A percentile compares a stretch with the other conserved stretches of the same genome.
phyloP scores from a whole-genome alignment of 208 protist species.

The Tritrichomonas musculus region DNA sequence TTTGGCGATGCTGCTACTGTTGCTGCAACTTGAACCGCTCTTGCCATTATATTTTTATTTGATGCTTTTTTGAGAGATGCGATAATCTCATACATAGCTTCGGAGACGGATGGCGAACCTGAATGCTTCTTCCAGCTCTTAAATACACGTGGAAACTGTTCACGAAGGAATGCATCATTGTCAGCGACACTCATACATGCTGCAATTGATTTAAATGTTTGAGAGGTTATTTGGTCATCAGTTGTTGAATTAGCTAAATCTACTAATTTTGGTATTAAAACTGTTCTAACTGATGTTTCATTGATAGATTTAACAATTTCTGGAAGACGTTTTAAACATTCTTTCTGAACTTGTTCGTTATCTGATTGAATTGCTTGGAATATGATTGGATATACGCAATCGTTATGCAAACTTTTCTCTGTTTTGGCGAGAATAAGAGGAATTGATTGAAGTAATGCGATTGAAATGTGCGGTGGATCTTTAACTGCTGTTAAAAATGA shows the following conservation, averaged over 20 bases:
- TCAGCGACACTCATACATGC: background rate
- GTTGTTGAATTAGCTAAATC: background rate
- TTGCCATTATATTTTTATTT: background rate
- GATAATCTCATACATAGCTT: background rate
- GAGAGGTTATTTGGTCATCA: background rate
- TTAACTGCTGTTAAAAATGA: background rate
- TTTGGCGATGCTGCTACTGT: background rate
- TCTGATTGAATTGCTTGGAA: background rate
- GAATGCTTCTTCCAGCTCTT: background rate
- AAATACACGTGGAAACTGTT: background rate
- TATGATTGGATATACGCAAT: slow-evolving; percentile 23
- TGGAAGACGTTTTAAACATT: background rate
- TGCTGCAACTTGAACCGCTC: background rate
- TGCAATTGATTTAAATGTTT: background rate
- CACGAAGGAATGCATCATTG: background rate
- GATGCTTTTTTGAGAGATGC: background rate
- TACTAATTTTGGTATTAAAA: background rate
- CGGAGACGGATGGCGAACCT: background rate
- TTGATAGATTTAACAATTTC: background rate
- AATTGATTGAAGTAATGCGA: background rate
- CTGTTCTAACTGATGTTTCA: background rate
- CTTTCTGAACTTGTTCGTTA: background rate
- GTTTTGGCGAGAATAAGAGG: background rate
- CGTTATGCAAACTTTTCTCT: background rate
- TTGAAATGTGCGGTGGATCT: background rate